Conservation (phyloP, 2,329 filamentous ascomycete genomes). For the Claviceps humidiphila region DNA sequence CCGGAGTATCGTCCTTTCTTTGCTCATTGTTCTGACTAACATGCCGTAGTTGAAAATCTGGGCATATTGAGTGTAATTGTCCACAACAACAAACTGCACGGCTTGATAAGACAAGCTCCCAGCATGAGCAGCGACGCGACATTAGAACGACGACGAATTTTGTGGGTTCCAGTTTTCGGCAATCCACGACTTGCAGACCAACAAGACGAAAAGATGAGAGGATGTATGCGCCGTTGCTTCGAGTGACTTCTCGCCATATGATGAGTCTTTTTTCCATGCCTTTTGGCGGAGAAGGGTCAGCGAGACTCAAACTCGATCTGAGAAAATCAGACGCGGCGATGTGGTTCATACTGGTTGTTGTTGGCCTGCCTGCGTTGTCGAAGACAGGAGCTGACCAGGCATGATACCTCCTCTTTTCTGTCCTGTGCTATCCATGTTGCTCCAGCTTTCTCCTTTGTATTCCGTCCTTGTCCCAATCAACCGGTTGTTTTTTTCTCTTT, state of each 20-base stretch:
- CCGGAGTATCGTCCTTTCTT: too few relatives aligned
- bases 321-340: conserved; percentile 5
- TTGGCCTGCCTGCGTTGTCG: conserved; percentile 12
- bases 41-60: conserved; percentile 64
- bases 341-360: conserved; percentile 10
- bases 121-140: conserved; percentile 16
- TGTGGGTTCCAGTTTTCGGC: conserved; percentile 15
- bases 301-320: background rate
- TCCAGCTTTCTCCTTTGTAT: conserved; percentile 6
- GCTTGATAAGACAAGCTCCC: conserved; percentile 17
- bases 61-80: conserved; percentile 49
- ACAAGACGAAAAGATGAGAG: too few relatives aligned
- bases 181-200: conserved; percentile 16
- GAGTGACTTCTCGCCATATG: background rate
- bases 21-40: conserved; percentile 4
- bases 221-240: too few relatives aligned
- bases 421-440: conserved; percentile 9
- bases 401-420: conserved; percentile 22
- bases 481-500: conserved; percentile 4
- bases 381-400: conserved; percentile 16
- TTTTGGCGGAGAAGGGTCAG: background rate
- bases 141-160: conserved; percentile 17
- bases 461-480: background rate
- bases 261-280: conserved; percentile 4
- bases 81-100: conserved; percentile 11